Evolutionary conservation across 768 basidiomycete genomes (phyloP), one percentile per base, ranked within the genome.

Genomic region (Gymnopilus junonius): DNA sequence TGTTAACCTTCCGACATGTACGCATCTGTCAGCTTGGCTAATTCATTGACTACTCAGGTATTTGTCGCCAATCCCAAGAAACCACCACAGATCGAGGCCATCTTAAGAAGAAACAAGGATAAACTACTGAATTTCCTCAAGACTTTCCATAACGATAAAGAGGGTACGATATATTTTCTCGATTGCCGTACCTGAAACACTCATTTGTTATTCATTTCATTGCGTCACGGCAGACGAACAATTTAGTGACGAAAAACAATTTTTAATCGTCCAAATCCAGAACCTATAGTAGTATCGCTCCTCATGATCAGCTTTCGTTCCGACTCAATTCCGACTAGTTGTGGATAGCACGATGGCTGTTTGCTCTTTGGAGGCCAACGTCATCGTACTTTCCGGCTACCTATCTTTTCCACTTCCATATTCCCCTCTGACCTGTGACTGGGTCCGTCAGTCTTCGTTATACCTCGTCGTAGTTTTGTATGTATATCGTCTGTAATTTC

Each of bases 21-120:
- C 50, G 31, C 40, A 27, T 45, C 23, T 60, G 39, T 40, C 15
- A 42, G 34, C 25, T 37, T 40, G 35, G 59, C 48, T 56, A 12
- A 32, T 54, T 55, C 21, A 50, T n/a, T 15, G 50, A 31, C 40
- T 27, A 14, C 45, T 7, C 51, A 77, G 94, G 94, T 99, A 14
- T 99, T 99, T 70, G 97, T 99, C 40, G 97, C 97, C 37, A 99
- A 99, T 74, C 97, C 97, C 29, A 97, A 97, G 88, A 99, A 99
- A 74, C 97, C 97, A 5, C 89, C 93, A 40, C 92, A 96, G 73
- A 97, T 99, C 64, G 95, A 96, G 70, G 79, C 77, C 39, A 99
- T 99, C 63, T 83, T 99, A 12, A 82, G 92, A 63, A 78, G 97
- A 69, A 99, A 99, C 78, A 95, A 93, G 84, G 95, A 97, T 20